Base-by-base conservation (phyloP, 2,329 filamentous ascomycete species). In the Colletotrichum australisinense region DNA sequence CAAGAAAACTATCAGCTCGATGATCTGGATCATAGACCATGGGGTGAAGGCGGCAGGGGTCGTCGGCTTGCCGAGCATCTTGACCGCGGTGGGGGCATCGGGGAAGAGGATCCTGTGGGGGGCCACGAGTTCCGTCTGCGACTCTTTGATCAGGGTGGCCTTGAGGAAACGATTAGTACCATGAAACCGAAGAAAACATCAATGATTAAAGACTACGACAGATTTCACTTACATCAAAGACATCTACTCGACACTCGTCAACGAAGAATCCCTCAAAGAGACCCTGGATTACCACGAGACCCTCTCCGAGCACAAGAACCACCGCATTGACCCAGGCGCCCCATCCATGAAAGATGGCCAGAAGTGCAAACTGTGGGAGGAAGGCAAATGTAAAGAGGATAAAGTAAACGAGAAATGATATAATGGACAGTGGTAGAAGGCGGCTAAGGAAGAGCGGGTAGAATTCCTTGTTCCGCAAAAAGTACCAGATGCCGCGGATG, bases 271-370 rank as follows among this genome's bases (percentile, higher is more conserved):
- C 93, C 80, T 95, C 93, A 75, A 95, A 95, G 1, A 95, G 84
- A 5, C 85, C 88, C 76, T 86, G 84, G 14, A 94, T 91, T 67
- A 95, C 92, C 52, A 95, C 91, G 76, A 94, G 85, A 0, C 93
- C 93, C 78, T 95, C 93, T 57, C 94, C 94, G n/a, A 99, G 87
- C 0, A 98, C 94, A 59, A 98, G 86, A 75, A 98, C 92, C 0
- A 94, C 91, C 3, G 93, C 95, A 78, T 95, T 98, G 70, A 98
- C 84, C 94, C 95, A 97, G n/a, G 97, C 97, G 35, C 92, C 92
- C 72, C 91, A 89, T 26, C 93, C 93, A 78, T 98, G 95, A 81
- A 98, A 98, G 76, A 98, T 90, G 19, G 93, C 92, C 26, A 99
- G 89, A 78, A 99, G 94, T 1, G 94, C 94, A 69, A 95, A 95